Evolutionary conservation across 129 eudicot genomes (phyloP), one percentile per base, ranked within the genome.

Genomic region (Helianthus tuberosus): DNA sequence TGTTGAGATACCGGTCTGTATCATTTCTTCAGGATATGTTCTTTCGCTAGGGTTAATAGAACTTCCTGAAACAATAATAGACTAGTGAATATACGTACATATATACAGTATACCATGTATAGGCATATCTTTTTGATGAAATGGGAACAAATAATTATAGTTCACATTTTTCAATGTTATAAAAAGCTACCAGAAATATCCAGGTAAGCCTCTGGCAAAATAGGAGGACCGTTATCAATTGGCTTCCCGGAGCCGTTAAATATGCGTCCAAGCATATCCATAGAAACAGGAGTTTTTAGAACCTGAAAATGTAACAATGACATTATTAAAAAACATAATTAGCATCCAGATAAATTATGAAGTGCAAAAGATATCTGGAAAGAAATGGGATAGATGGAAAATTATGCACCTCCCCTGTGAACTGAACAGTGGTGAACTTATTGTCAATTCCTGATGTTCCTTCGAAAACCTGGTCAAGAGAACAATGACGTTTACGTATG

Each of bases 401-500:
- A 1, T 68, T 5, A 4, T 66, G 49, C 81, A 94, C 98, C 96
- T 90, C 98, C 66, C 98, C 97, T 10, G 97, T 93, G 81, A 93
- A 93, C 83, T 93, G 97, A 44, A 93, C 98, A 38, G 98, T 93
- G 47, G 97, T 93, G 75, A 80, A 90, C 72, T 93, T 93, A 74
- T 86, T 93, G 90, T 93, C 98, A 78, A 90, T 93, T 76, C 97
- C 98, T 65, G 98, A 93, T 48, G 98, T 93, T 69, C 98, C 98
- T 88, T 93, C 97, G 66, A 93, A 93, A 52, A 93, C 98, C 97
- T 93, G 85, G 69, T 77, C 54, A 75, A 64, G 50, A 53, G 11
- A 78, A 78, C 6, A 71, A 69, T 16, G 55, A 78, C 7, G 35
- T 16, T 29, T 43, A 41, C 51, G 53, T 20, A n/a, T n/a, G n/a